Base-by-base conservation (phyloP, 2,329 filamentous ascomycete species). In the Xylariaceae sp. region DNA sequence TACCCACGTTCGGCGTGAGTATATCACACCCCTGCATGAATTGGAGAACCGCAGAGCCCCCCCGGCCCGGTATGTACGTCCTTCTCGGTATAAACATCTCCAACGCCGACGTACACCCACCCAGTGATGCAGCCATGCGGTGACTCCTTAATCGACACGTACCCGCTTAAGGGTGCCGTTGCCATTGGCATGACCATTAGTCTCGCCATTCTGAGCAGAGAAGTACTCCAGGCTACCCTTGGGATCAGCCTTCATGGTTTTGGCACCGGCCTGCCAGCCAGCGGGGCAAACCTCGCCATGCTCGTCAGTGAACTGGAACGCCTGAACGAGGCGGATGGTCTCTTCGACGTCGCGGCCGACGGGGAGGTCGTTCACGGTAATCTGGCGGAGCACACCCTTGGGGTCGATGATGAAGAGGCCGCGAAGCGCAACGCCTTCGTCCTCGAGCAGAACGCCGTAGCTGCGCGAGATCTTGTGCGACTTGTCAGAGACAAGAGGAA, bases 231-330 rank as follows among this genome's bases (percentile, higher is more conserved):
- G 60, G 51, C 65, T 70, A 37, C 65, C 67, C 61, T 71, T 71
- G 48, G 69, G 68, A 43, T 70, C 68, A 41, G 69, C 65, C 67
- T 73, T 72, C 61, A 73, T 71, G 36, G 61, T 63, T 60, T 70
- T 65, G 54, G 56, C 57, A 35, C 69, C 69, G 43, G 64, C 57
- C 43, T 65, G 63, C 69, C 69, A 73, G 52, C 68, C 69, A 38
- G 69, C 69, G 31, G 69, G 69, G 62, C 69, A 89, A 39, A 87
- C 75, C 59, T 86, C 80, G 63, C 88, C 88, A 71, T 85, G 86
- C 51, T 87, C 84, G 51, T 89, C 84, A 9, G 85, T 85, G 68
- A 90, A 86, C 63, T 89, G 85, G 61, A 88, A 88, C 5, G 83
- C 82, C 50, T 83, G 72, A 42, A 81, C 74, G 1, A 83, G 81